Evolutionary conservation across 169 alveolate genomes (phyloP), one percentile per base, ranked within the genome.

Genomic region (Eimeria nieschulzi): DNA sequence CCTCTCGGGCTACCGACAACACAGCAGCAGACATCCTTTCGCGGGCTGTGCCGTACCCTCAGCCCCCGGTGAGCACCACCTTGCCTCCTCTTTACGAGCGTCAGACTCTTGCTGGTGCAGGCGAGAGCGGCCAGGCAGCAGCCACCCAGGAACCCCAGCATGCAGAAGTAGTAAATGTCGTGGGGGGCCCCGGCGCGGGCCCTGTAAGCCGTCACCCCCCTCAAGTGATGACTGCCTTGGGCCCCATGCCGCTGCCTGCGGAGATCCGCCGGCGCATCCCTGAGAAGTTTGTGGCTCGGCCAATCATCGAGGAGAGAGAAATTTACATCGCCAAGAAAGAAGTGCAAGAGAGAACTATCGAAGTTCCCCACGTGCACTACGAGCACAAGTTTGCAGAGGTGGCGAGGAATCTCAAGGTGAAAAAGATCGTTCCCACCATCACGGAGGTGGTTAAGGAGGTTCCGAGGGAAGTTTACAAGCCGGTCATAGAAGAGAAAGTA

Each of bases 141-240:
- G 51, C n/a, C 78, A n/a, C 19, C 55, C 54, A 63, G 75, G 46
- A 19, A 21, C 39, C 5, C 23, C 59, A 19, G 55, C 61, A 79
- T 1, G 61, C 66, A n/a, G 66, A 55, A 63, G 66, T 64, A 83
- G 66, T 9, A 33, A 21, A 9, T 2, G 91, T 7, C 5, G 80
- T 64, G 23, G 91, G 17, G 66, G 17, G 75, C 56, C 23, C 51
- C 80, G 33, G 21, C 75, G 54, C 21, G 55, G 91, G 78, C 19
- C 91, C 94, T 51, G 88, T 64, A 12, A 92, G 91, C 46, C 70
- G 93, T 12, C 93, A 92, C 51, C 96, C 96, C 51, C 97, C 97
- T 59, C 94, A 95, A 78, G 97, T 96, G 13, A 96, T 96, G 97
- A 96, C 97, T n/a, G 96, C 97, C 21, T 90, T 96, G 61, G 97